Base-by-base conservation (phyloP, 345 rosid species). In the Geranium brycei region DNA sequence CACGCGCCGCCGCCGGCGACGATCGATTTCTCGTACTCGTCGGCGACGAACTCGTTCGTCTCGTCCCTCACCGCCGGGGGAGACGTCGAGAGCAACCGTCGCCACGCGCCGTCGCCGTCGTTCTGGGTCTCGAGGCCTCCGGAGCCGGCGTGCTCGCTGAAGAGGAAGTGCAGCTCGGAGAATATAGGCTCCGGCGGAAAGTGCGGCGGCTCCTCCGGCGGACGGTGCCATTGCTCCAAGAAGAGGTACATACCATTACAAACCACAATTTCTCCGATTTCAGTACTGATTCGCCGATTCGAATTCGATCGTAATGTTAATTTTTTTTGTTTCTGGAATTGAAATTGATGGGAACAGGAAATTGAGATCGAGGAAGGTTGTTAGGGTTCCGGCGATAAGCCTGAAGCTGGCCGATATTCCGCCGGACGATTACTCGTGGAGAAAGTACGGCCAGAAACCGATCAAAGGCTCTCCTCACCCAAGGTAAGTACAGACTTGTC, bases 401-500 rank as follows among this genome's bases (percentile, higher is more conserved):
- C 75, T 90, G 51, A 91, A 87, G 71, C 68, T 88, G 78, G 85
- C 99, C 11, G 99, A 93, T 69, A 88, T 91, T 56, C 99, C 99
- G 15, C 89, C 99, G 14, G 99, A 93, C 6, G 99, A 88, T 78
- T 88, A 80, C 62, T 88, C 99, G 0, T 93, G 99, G 97, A 85
- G 99, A 58, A 93, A 93, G 60, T 93, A 93, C 30, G 99, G 99
- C 32, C 99, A 93, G 61, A 93, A 93, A 67, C 99, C 99, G 55
- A 90, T 93, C 68, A 93, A 91, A 77, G 99, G 99, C 17, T 93
- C 99, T 66, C 97, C 99, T 1, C 87, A 88, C 73, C 97, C 99
- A 14, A 82, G 99, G 99, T n/a, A n/a, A n/a, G n/a, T 87, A 69
- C 60, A 7, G 7, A 35, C 41, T 1, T 35, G 41, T 35, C 41